Evolutionary conservation across 2,329 filamentous ascomycete genomes (phyloP), one percentile per base, ranked within the genome.

Genomic region (Myriosclerotinia curreyana): DNA sequence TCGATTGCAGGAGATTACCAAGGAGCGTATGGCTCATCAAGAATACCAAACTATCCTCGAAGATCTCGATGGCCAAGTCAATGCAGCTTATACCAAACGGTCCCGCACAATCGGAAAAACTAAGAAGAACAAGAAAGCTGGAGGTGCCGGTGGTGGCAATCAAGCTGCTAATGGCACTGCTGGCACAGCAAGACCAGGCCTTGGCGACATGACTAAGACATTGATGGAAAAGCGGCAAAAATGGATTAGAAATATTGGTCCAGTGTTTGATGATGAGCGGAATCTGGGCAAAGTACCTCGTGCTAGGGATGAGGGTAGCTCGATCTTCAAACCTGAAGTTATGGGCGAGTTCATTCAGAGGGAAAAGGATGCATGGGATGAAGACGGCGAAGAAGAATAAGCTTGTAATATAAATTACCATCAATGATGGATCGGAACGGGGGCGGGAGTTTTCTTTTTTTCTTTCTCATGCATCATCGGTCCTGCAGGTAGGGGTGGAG

Each of bases 11-110:
- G 93, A 97, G 46, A 83, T 97, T 36, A 91, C 95, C 9, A 90
- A 92, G 71, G 93, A 96, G 75, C 88, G 92, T 69, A 94, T 99
- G 86, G 95, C 95, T 0, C 88, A 95, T 78, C 95, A 99, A 74
- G 95, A 99, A 75, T 99, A 96, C 79, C 90, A 89, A 75, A 97
- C 92, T 64, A 99, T 99, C 71, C 88, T 96, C 59, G 95, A 99
- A 75, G 95, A 99, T 75, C 86, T 99, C 28, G 95, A 99, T 79
- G 87, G 88, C 50, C 95, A 98, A 75, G 92, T 98, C 50, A 93
- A 98, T 74, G 89, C 91, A 60, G 94, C 95, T 4, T 99, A 98
- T 74, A 86, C 96, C 52, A 99, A 99, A 79, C 90, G 95, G 31
- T 98, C 94, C 36, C 87, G 95, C 54, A 96, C 92, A 0, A 89